Percentiles rank a stretch among this genome's conserved stretches.
Conservation (phyloP, 768 basidiomycete species). For the Russula griseocarnosa region DNA sequence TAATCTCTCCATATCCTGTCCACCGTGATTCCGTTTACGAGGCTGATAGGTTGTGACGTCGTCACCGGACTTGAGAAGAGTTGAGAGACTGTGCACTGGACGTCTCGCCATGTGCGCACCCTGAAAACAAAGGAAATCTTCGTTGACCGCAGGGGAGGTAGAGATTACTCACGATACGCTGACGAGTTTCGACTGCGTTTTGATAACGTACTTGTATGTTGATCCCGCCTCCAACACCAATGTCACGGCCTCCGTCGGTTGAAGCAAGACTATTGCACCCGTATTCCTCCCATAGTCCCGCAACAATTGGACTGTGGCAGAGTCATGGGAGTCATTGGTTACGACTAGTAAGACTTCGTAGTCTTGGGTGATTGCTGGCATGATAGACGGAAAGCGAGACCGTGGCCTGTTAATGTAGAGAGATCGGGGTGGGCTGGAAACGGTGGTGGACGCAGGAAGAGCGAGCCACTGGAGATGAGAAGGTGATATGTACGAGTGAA, state of each 20-base stretch:
- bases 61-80: slow-evolving; percentile 45
- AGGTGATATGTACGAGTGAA: slow-evolving; percentile 6
- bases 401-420: slow-evolving; percentile 35
- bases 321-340: slow-evolving; percentile 64
- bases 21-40: slow-evolving; percentile 54
- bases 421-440: slow-evolving; percentile 16
- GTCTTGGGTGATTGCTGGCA: slow-evolving; percentile 56
- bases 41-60: slow-evolving; percentile 35
- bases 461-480: slow-evolving; percentile 13
- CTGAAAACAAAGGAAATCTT: slow-evolving; percentile 35
- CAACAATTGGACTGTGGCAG: slow-evolving; percentile 58
- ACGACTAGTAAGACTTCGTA: slow-evolving; percentile 69
- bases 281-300: slow-evolving; percentile 58
- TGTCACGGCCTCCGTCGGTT: slow-evolving; percentile 60
- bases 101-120: slow-evolving; percentile 63
- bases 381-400: slow-evolving; percentile 36
- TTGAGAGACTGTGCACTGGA: slow-evolving; percentile 57
- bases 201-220: slow-evolving; percentile 65
- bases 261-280: slow-evolving; percentile 52
- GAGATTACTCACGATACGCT: slow-evolving; percentile 59
- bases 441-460: slow-evolving; percentile 20
- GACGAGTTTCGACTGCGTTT: slow-evolving; percentile 59
- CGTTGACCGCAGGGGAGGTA: not conserved
- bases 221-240: slow-evolving; percentile 66
- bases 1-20: slow-evolving; percentile 66